These are phyloP conservation scores for Fonsecaea nubica DNA, from an alignment of 2,329 filamentous ascomycete species.

Conservation along the genomic window DNA sequence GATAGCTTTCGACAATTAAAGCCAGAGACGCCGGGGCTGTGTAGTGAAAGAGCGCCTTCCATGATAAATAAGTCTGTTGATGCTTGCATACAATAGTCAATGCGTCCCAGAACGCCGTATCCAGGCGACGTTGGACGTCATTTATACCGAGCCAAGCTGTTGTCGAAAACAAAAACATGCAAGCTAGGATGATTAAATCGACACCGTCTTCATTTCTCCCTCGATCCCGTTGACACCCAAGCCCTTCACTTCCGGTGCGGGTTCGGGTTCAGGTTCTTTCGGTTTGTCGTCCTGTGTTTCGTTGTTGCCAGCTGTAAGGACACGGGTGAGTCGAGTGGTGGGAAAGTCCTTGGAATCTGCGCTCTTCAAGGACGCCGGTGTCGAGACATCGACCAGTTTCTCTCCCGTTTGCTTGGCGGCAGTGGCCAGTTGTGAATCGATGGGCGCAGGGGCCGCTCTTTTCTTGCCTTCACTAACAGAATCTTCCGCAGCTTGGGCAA, in stretches of 20 bases:
- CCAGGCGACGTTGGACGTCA: conserved; percentile 23
- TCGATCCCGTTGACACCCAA: conserved; percentile 48
- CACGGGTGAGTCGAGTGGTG: conserved; percentile 33
- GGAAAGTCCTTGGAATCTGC: conserved; percentile 36
- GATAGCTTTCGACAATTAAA: conserved; percentile 12
- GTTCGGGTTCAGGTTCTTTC: conserved; percentile 42
- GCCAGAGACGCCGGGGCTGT: conserved; percentile 7
- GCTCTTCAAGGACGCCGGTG: conserved; percentile 37
- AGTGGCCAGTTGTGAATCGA: conserved; percentile 42
- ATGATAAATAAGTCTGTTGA: conserved; percentile 9
- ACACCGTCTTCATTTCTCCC: conserved; percentile 56
- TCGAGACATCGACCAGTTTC: conserved; percentile 38
- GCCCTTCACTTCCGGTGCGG: conserved; percentile 42
- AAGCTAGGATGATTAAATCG: conserved; percentile 45
- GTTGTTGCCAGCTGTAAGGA: conserved; percentile 33
- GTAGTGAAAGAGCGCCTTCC: conserved; percentile 12
- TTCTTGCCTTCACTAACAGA: conserved; percentile 43
- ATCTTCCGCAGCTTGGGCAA: conserved; percentile 41
- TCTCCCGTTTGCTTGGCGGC: conserved; percentile 34
- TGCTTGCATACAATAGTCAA: conserved; percentile 12
- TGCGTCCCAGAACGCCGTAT: conserved; percentile 28
- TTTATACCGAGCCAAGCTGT: conserved; percentile 12
- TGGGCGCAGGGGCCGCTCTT: conserved; percentile 45
- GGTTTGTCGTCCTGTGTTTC: conserved; percentile 45
- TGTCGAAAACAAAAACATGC: conserved; percentile 7